Evolutionary conservation across 225 moss, liverwort and hornwort genomes (phyloP).

Genomic region (Physcomitrium patens): DNA sequence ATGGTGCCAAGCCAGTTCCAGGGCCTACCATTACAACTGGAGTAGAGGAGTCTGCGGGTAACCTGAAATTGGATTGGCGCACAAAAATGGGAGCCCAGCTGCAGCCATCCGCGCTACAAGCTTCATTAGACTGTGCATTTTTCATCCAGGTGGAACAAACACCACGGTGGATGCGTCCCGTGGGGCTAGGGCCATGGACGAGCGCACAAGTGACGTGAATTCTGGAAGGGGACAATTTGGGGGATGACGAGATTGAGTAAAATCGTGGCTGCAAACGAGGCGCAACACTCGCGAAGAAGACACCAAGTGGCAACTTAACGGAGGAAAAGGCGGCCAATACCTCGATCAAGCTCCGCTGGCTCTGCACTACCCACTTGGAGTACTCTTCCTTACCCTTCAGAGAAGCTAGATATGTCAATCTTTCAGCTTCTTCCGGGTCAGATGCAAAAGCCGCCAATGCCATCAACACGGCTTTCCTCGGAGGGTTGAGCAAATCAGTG

Average conservation of each 20-base stretch:
- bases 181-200: constrained; percentile 60
- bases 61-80: constrained; percentile 66
- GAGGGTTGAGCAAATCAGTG: constrained; percentile 64
- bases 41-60: constrained; percentile 51
- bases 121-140: constrained; percentile 48
- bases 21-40: constrained; percentile 75
- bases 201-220: constrained; percentile 76
- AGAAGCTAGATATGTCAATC: constrained; percentile 59
- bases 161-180: constrained; percentile 64
- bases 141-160: constrained; percentile 84
- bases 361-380: constrained; percentile 47
- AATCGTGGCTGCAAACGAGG: constrained; percentile 64
- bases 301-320: constrained; percentile 66
- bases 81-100: constrained; percentile 74
- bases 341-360: constrained; percentile 68
- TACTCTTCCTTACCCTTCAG: constrained; percentile 67
- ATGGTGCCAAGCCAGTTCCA: constrained; percentile 76
- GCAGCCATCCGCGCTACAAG: constrained; percentile 22
- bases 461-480: constrained; percentile 49
- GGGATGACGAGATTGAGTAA: constrained; percentile 78
- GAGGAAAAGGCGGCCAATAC: constrained; percentile 66
- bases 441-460: constrained; percentile 58
- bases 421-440: constrained; percentile 43
- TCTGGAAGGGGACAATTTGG: constrained; percentile 48
- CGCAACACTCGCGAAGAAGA: constrained; percentile 69